Base-by-base conservation (phyloP, 1,284 basidiomycete genomes). In the Apiotrichum mycotoxinovorans region DNA sequence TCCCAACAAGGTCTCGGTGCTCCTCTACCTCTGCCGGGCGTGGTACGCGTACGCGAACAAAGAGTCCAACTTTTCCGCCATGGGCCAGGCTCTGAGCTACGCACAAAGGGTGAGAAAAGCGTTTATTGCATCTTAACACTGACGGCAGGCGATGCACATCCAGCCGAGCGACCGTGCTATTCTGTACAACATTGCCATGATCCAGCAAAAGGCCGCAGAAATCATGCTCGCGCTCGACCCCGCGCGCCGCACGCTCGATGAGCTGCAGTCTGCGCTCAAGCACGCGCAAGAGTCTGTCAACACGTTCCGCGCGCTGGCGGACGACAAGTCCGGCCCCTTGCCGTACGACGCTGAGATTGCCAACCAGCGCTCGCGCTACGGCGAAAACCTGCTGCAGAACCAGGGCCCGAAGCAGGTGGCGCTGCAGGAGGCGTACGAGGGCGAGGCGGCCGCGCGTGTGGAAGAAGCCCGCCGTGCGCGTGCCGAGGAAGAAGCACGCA, bases 141-240 rank as follows among this genome's bases (percentile, higher is more conserved):
- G 38, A 57, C 30, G 17, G 20, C 60, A 93, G 88, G 91, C 92
- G 1, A 80, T 88, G 26, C 86, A 89, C 66, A 74, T 91, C 22
- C 84, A 87, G 65, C 91, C 91, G 0, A 83, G 81, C 56, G 93
- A 97, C 79, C 91, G 92, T 68, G 88, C 89, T 7, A 86, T 88
- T 51, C 64, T 89, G 42, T 97, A 94, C 78, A 97, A 97, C 74
- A 89, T 96, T 68, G 93, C 92, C 53, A 92, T 96, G 87, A 91
- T 97, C 37, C 86, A 93, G 74, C 93, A 97, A 74, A 95, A 95
- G 75, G 87, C 89, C 0, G 88, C 90, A 0, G 91, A 96, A 73
- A 83, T 96, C 78, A 78, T 96, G 48, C 85, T 92, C 60, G 81
- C 84, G 1, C 78, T 93, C 22, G 81, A 82, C 2, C 82, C 87